Base-by-base conservation (phyloP, 441 rosid genomes). In the Pelargonium citronellum region DNA sequence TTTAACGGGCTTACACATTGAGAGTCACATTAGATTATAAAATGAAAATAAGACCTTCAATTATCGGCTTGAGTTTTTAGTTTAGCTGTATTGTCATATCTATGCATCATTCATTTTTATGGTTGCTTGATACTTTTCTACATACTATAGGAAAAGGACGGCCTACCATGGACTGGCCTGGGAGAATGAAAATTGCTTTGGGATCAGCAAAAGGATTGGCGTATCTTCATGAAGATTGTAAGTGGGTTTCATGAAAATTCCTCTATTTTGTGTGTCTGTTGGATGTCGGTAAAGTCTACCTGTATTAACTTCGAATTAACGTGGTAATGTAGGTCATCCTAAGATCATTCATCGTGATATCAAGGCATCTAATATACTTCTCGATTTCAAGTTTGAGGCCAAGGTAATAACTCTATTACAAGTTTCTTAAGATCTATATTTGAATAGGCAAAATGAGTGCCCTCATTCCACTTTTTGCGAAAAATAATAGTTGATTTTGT, bases 341-440 rank as follows among this genome's bases (percentile, higher is more conserved):
- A 91, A 88, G 82, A 95, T 95, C 82, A 95, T 95, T 75, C 99
- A 95, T 79, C 98, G 99, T 71, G 99, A 95, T 79, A 95, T 95
- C 55, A 95, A 95, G 81, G 82, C 93, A 5, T 74, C 98, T 15
- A 95, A 95, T 70, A 95, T 95, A 77, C 89, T 95, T 22, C 17
- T 92, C 79, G 99, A 95, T 78, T 85, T 79, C 80, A 92, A 91
- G 78, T 92, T 95, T 79, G 99, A 95, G 81, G 95, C 98, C 27
- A 95, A 83, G 97, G 99, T 95, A 85, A 41, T 11, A 1, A 37
- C 67, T 27, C 43, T 7, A n/a, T 5, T 41, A 37, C 10, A 1
- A 37, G 20, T 7, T 64, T 69, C 44, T 7, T 37, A 16, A 16
- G 10, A 44, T 27, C 15, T 49, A n/a, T 8, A 16, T 64, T 73